These are phyloP conservation scores for Citrus sinensis DNA, from an alignment of 345 rosid genomes.

Conservation along the genomic window DVS_A1.0 CM039162.1:29720001-29720500, in stretches of 20 bases:
- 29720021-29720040: not conserved
- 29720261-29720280: not conserved
- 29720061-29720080: not conserved
- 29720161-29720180: not conserved
- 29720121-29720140: too few species aligned
- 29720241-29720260: not conserved
- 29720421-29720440: conserved; percentile 15
- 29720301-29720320: conserved; percentile 28
- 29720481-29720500: conserved; percentile 23
- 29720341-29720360: conserved; percentile 22
- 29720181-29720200: not conserved
- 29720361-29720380: too few species aligned
- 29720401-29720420: conserved; percentile 11
- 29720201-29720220: not conserved
- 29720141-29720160: too few species aligned
- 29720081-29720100: not conserved
- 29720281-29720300: conserved; percentile 18
- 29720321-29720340: conserved; percentile 24
- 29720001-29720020: not conserved
- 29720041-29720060: not conserved
- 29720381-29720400: not conserved
- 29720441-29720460: conserved; percentile 38
- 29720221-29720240: not conserved
- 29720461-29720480: conserved; percentile 31
- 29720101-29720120: too few species aligned